Evolutionary conservation across 192 early-diverging fungal species (phyloP).

Genomic region (Tieghemiomyces parasiticus): DNA sequence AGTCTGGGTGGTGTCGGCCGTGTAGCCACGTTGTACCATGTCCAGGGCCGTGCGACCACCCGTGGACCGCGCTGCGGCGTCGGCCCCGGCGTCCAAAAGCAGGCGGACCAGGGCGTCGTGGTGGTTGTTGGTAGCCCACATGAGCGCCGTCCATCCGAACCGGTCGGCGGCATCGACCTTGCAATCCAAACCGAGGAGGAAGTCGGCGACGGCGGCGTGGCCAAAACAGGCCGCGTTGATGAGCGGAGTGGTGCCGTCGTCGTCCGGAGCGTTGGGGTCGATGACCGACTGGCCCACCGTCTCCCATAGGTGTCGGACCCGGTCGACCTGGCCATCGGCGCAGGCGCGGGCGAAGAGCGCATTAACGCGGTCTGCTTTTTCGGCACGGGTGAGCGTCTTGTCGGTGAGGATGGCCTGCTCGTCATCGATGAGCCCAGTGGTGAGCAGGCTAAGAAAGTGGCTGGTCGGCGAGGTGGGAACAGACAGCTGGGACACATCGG

Average conservation of each 20-base stretch:
- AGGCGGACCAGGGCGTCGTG: conserved; percentile 53
- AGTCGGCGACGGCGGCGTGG: conserved; percentile 46
- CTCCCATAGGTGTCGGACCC: conserved; percentile 42
- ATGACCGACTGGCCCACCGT: conserved; percentile 37
- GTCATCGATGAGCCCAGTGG: conserved; percentile 5
- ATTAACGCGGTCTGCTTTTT: conserved; percentile 40
- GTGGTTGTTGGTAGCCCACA: conserved; percentile 82
- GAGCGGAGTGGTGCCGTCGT: conserved; percentile 73
- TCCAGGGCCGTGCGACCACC: conserved; percentile 61
- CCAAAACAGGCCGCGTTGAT: conserved; percentile 86
- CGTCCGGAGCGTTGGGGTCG: conserved; percentile 66
- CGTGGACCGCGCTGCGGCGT: conserved; percentile 41
- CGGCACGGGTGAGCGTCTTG: conserved; percentile 15
- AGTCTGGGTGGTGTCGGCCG: neutral
- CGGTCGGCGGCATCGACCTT: conserved; percentile 63
- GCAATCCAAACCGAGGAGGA: conserved; percentile 58
- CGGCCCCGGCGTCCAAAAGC: conserved; percentile 68
- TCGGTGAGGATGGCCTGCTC: conserved; percentile 3
- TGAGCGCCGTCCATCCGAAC: conserved; percentile 79
- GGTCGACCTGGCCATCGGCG: conserved; percentile 56
- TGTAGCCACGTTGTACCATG: conserved; percentile 32
- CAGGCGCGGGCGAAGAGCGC: conserved; percentile 50
- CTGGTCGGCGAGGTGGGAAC: conserved; percentile 1
- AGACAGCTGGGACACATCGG: neutral
- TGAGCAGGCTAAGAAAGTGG: conserved; percentile 9